Conservation (phyloP, 768 basidiomycete genomes). For the Tubosaeta sp. region DNA sequence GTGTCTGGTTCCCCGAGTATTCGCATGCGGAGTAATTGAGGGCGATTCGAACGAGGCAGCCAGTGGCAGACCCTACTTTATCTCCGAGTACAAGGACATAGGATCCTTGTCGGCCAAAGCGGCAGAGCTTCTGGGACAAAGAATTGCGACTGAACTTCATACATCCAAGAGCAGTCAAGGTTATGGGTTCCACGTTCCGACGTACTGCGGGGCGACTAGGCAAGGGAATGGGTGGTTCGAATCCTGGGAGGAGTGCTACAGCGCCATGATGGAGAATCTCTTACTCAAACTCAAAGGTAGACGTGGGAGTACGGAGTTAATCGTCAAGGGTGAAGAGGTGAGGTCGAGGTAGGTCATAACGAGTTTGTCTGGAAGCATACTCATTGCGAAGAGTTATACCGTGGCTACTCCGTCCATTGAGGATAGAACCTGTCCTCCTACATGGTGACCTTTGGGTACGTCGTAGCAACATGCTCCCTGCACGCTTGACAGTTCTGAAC, state of each 20-base stretch:
- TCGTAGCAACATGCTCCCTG: background rate
- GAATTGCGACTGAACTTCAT: conserved; percentile 68
- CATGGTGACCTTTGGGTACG: conserved; percentile 82
- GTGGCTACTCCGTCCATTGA: conserved; percentile 53
- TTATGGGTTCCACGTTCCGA: conserved; percentile 71
- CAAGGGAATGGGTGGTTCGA: conserved; percentile 70
- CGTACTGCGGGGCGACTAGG: conserved; percentile 71
- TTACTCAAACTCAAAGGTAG: conserved; percentile 42
- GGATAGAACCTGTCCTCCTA: conserved; percentile 61
- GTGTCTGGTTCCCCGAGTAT: conserved; percentile 55
- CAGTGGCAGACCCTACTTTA: conserved; percentile 58
- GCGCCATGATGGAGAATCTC: conserved; percentile 56
- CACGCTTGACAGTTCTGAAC: conserved; percentile 2
- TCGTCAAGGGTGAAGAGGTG: conserved; percentile 49
- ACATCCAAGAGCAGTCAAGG: conserved; percentile 46
- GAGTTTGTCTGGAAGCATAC: background rate
- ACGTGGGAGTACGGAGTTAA: conserved; percentile 43
- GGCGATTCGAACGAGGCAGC: conserved; percentile 25
- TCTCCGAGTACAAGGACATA: conserved; percentile 71
- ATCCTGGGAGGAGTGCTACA: conserved; percentile 68
- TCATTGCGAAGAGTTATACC: conserved; percentile 60
- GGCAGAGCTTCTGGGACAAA: conserved; percentile 50
- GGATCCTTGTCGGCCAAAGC: conserved; percentile 41
- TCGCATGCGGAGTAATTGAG: conserved; percentile 42
- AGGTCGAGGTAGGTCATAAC: conserved; percentile 38